Percentiles rank a stretch among this genome's conserved stretches.
Evolutionary conservation across 1,139 yeast species (phyloP).

Genomic region (Taiozyma sp.): DNA sequence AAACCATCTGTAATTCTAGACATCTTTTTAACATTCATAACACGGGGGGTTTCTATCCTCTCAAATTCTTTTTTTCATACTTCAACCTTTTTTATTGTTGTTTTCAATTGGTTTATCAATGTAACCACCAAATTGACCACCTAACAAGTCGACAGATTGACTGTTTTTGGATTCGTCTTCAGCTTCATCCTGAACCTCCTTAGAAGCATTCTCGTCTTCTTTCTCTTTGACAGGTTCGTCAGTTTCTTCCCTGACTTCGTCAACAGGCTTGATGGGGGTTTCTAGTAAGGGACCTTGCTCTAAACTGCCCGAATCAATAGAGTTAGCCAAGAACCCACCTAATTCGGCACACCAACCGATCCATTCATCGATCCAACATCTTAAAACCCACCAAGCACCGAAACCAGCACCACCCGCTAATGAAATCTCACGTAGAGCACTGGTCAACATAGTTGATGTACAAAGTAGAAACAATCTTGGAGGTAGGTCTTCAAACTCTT

Average conservation of each 20-base stretch:
- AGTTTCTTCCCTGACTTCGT: neutral
- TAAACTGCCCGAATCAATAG: neutral
- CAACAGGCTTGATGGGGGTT: neutral
- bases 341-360: constrained; percentile 65
- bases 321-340: constrained; percentile 45
- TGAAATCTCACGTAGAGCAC: constrained; percentile 64
- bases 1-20: neutral
- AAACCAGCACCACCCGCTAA: constrained; percentile 57
- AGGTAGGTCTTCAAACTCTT: constrained; percentile 39
- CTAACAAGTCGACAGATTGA: neutral
- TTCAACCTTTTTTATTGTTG: neutral
- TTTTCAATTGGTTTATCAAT: neutral
- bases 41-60: neutral
- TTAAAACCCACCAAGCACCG: constrained; percentile 74
- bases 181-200: neutral
- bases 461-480: constrained; percentile 55
- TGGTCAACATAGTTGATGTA: constrained; percentile 51
- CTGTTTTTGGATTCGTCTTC: neutral
- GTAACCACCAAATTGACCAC: neutral
- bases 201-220: neutral
- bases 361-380: constrained; percentile 79
- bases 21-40: neutral
- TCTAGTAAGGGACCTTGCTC: neutral
- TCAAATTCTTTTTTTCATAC: neutral
- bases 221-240: neutral